phyloP scores from a whole-genome alignment of 345 rosid species.

The Murraya paniculata region DNA sequence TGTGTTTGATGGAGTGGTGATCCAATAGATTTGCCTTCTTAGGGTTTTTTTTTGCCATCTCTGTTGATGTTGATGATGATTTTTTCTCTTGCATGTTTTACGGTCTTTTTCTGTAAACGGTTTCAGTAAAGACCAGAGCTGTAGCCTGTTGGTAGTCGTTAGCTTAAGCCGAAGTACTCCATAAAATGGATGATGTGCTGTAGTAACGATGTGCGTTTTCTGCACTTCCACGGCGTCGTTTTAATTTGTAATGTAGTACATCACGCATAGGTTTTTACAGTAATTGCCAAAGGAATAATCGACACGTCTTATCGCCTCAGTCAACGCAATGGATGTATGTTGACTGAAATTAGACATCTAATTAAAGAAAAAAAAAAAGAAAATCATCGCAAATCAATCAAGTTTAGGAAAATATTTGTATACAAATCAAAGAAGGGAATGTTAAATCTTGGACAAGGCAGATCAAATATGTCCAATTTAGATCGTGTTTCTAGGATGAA shows the following conservation, averaged over 20 bases:
- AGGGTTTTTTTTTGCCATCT: slow-evolving; percentile 48
- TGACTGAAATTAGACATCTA: no score
- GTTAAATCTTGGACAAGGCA: no score
- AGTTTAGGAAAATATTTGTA: no score
- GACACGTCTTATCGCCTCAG: no score
- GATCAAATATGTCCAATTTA: no score
- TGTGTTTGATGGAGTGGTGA: slow-evolving; percentile 92
- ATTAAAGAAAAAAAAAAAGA: no score
- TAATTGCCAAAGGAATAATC: no score
- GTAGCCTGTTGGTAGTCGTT: not conserved
- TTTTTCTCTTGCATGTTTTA: slow-evolving; percentile 53
- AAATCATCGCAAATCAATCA: no score
- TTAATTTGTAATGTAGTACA: not conserved
- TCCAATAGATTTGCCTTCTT: slow-evolving; percentile 91
- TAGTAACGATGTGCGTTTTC: not conserved
- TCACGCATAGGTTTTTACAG: accelerated
- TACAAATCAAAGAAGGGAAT: no score
- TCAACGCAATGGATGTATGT: no score
- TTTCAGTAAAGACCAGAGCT: not conserved
- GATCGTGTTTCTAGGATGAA: no score
- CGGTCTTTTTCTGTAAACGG: not conserved
- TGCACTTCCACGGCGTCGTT: not conserved
- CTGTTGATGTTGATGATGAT: slow-evolving; percentile 17
- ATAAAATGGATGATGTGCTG: not conserved
- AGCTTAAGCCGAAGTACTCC: no score